Evolutionary conservation across 768 basidiomycete genomes (phyloP), one percentile per base, ranked within the genome.

Genomic region (Psilocybe cyanescens): DNA sequence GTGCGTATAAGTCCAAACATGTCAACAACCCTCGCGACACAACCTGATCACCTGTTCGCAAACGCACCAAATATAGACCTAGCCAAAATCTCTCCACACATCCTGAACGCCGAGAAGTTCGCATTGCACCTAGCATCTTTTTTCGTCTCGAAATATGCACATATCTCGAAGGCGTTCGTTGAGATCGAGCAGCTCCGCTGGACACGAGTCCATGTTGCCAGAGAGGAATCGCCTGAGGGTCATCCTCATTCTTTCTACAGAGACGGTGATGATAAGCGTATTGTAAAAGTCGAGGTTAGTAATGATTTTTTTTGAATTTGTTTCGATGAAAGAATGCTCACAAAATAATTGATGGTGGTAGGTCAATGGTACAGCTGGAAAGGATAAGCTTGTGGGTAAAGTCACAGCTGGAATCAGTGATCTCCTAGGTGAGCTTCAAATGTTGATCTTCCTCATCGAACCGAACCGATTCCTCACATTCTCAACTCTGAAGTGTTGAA

Each of bases 231-330:
- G n/a, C 47, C 45, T 0, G 65, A 71, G 44, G 77, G 72, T 2
- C 95, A 98, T 72, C 72, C 84, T 6, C 93, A 96, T 72, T 85
- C 94, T 14, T 99, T 97, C 75, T 79, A 83, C 59, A 81, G 96
- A 24, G 94, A 98, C 67, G 97, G 96, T 1, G 93, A 95, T 3
- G 96, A 99, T 71, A 97, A 92, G 79, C 81, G 87, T 3, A 71
- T 89, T 33, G 82, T 88, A 5, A 83, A 84, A 17, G 86, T 82
- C 12, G 82, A 84, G 73, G 85, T 89, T 54, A 57, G 76, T 72
- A 7, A 51, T 28, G 11, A 52, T 8, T 30, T 50, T 35, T 8
- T 8, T 28, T 28, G 28, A 51, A 61, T 64, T n/a, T 33, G 16
- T 28, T 3, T 29, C 7, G 45, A 46, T 41, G 8, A 57, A 48